Evolutionary conservation across 2,329 filamentous ascomycete species (phyloP).

Genomic region (Botryotinia calthae): DNA sequence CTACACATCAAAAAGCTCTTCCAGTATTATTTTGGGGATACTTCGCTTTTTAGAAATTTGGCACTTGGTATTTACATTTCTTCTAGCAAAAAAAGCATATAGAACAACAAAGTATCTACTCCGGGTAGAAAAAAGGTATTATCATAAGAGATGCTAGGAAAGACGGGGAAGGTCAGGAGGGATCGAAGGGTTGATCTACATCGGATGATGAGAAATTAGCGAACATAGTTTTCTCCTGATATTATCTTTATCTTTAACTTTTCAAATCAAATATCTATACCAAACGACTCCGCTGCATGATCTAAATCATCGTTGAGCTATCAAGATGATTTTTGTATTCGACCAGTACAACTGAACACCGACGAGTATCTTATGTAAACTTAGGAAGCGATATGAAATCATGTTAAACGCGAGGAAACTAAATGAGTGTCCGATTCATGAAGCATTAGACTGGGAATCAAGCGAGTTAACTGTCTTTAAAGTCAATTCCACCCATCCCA

Average conservation of each 20-base stretch:
- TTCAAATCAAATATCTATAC: neutral
- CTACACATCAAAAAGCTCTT: neutral
- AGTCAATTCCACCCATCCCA: neutral
- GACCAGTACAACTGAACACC: neutral
- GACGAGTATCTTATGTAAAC: neutral
- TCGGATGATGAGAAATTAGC: neutral
- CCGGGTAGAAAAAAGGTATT: neutral
- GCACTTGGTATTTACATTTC: neutral
- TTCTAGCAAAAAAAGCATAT: neutral
- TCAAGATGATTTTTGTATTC: rapidly evolving
- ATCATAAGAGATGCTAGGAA: neutral
- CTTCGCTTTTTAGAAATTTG: neutral
- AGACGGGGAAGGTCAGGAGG: too few species aligned
- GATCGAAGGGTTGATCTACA: neutral
- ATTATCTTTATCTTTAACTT: neutral
- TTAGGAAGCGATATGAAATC: neutral
- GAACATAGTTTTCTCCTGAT: neutral
- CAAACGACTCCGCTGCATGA: neutral
- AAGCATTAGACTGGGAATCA: neutral
- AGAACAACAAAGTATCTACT: neutral
- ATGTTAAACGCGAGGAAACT: neutral
- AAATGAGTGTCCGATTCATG: neutral
- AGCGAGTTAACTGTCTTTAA: neutral
- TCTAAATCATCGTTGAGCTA: neutral
- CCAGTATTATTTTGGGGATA: neutral